A percentile compares a stretch with the other conserved stretches of the same genome.
These are phyloP conservation scores for Aspergillus thermomutatus DNA, from an alignment of 2,329 filamentous ascomycete species.

Conservation along the genomic window DNA sequence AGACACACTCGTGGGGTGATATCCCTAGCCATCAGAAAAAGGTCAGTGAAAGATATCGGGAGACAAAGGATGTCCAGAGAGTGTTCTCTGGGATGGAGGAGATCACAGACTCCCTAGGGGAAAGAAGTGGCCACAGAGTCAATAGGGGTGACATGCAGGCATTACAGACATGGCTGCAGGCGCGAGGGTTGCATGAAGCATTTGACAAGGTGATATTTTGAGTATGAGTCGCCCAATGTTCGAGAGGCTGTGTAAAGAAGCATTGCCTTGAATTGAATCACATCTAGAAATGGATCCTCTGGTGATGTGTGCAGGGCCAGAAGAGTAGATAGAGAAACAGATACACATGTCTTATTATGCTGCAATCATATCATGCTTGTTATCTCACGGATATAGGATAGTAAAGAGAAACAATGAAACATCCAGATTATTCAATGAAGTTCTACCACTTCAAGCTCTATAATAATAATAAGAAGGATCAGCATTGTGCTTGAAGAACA, in stretches of 20 bases:
- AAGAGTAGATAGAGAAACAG: too few relatives aligned
- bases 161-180: constrained; percentile 27
- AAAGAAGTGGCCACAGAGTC: constrained; percentile 29
- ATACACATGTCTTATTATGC: too few relatives aligned
- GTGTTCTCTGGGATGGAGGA: constrained; percentile 31
- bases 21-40: constrained; percentile 62
- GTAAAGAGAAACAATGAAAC: too few relatives aligned
- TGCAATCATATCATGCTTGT: too few relatives aligned
- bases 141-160: constrained; percentile 36
- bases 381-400: too few relatives aligned
- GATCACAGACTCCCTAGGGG: constrained; percentile 32
- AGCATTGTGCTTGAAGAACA: too few relatives aligned
- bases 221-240: background rate
- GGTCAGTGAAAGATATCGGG: constrained; percentile 51
- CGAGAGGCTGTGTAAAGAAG: background rate
- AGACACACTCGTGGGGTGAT: constrained; percentile 62
- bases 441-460: too few relatives aligned
- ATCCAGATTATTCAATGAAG: too few relatives aligned
- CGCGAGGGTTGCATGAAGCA: constrained; percentile 24
- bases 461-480: too few relatives aligned
- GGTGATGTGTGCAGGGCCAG: too few relatives aligned
- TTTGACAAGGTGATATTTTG: constrained; percentile 34
- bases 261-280: background rate
- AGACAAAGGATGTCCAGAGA: constrained; percentile 40
- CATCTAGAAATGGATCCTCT: too few relatives aligned